Evolutionary conservation across 2,329 filamentous ascomycete genomes (phyloP), one percentile per base, ranked within the genome.

Genomic region (Epichloe gansuensis): DNA sequence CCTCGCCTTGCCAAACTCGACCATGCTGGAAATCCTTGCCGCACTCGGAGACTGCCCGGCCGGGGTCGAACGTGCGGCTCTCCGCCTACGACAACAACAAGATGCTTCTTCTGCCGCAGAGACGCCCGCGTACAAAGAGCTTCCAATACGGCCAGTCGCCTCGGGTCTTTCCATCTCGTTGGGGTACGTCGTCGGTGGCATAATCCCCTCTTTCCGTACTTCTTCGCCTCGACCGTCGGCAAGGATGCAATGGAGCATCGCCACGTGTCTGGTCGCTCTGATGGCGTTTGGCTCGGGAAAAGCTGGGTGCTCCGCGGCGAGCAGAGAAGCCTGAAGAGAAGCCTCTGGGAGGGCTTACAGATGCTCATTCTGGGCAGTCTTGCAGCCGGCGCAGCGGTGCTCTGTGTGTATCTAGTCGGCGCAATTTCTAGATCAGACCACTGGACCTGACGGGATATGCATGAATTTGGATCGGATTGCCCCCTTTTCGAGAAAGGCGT

Each of bases 151-250:
- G 28, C 74, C 77, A 0, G 63, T 69, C 38, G 62, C 75, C 11
- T 78, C 75, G 0, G 82, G 80, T 2, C 57, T 82, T 9, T 83
- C 77, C 0, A 79, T 85, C 42, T 77, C 81, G 0, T 59, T 78
- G 2, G 80, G 81, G 0, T 86, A 85, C 59, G 73, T 83, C 38
- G 64, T 82, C 2, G 82, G 82, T 4, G 82, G 82, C 0, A 71
- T 82, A 53, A 74, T 85, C 31, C 81, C 0, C 66, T 85, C 11
- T 64, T 81, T 25, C 82, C 82, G 0, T 85, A 85, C 62, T 77
- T 85, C 54, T 76, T 82, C 51, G 64, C 70, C 15, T 46, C 56
- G 2, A 67, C 63, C 2, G 67, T 74, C 0, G 65, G 62, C 0
- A 50, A 60, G 5, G 1, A 65, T 87, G 31, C 72, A 70, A 13